Evolutionary conservation across 2,329 filamentous ascomycete genomes (phyloP), one percentile per base, ranked within the genome.

Genomic region (Mariannaea elegans): DNA sequence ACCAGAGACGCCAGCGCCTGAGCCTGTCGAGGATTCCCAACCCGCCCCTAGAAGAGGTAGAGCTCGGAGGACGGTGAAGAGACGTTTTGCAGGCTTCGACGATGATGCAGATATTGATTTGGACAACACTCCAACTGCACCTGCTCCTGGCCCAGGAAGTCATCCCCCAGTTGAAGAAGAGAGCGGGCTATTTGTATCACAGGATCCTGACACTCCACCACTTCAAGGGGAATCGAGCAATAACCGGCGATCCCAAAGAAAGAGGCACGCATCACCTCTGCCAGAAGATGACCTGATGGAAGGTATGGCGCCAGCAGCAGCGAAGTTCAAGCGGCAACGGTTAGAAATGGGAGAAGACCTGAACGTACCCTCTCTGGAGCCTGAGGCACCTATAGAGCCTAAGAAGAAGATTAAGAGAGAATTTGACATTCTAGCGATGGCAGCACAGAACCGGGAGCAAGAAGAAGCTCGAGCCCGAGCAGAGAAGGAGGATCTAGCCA

Each of bases 241-340:
- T 7, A 59, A 61, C 16, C 64, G 69, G 21, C 65, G 61, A 36
- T 72, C 73, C 2, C 74, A 77, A 16, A 78, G 80, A 27, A 87
- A 87, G 67, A 76, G 85, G 21, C 72, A 71, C 2, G 78, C 79
- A 3, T 77, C 80, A 2, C 75, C 78, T 4, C 64, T 79, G 0
- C 74, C 73, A 1, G 76, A 81, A 49, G 77, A 86, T 53, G 85
- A 90, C 42, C 76, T 90, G 8, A 86, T 94, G 73, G 88, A 93
- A 13, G 82, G 84, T 19, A 84, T 97, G 55, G 87, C 94, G 2
- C 91, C 93, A 0, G 92, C 89, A 1, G 88, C 91, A 3, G 87
- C 90, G 24, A 88, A 88, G 5, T 86, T 93, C 72, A 98, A 97
- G 74, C 87, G 89, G n/a, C 88, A 90, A 19, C 88, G 90, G 23